Evolutionary conservation across 2,329 filamentous ascomycete species (phyloP).

Genomic region (Fonsecaea nubica): DNA sequence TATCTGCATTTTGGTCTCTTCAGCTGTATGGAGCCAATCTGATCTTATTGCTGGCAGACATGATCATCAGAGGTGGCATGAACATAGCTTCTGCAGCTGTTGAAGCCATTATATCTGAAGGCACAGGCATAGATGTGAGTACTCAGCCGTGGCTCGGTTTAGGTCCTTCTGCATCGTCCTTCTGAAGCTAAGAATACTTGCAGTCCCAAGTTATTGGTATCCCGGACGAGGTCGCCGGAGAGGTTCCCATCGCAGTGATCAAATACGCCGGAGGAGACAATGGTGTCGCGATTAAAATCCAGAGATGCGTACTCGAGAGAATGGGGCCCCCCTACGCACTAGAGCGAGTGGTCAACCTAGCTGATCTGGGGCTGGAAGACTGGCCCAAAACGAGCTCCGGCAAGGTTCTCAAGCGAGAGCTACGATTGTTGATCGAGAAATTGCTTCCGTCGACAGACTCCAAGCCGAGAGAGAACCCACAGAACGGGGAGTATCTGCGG

Average conservation of each 20-base stretch:
- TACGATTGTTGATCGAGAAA: constrained; percentile 8
- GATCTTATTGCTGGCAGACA: constrained; percentile 34
- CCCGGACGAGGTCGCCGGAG: constrained; percentile 55
- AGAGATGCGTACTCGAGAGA: constrained; percentile 12
- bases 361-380: constrained; percentile 44
- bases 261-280: constrained; percentile 25
- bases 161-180: not conserved
- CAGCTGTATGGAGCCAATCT: not conserved
- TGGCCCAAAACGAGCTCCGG: constrained; percentile 42
- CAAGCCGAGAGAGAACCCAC: not conserved
- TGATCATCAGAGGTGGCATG: constrained; percentile 56
- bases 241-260: constrained; percentile 57
- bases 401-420: constrained; percentile 24
- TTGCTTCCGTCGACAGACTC: not conserved
- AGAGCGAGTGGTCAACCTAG: constrained; percentile 43
- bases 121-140: constrained; percentile 44
- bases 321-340: constrained; percentile 24
- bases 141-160: no score
- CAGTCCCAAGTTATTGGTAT: constrained; percentile 52
- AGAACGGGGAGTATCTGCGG: not conserved
- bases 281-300: not conserved
- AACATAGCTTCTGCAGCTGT: constrained; percentile 53
- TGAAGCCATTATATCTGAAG: constrained; percentile 47
- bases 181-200: constrained; percentile 4
- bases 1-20: not conserved